These are phyloP conservation scores for Colletotrichum sp. DNA, from an alignment of 2,329 filamentous ascomycete species.

Conservation along the genomic window DNA sequence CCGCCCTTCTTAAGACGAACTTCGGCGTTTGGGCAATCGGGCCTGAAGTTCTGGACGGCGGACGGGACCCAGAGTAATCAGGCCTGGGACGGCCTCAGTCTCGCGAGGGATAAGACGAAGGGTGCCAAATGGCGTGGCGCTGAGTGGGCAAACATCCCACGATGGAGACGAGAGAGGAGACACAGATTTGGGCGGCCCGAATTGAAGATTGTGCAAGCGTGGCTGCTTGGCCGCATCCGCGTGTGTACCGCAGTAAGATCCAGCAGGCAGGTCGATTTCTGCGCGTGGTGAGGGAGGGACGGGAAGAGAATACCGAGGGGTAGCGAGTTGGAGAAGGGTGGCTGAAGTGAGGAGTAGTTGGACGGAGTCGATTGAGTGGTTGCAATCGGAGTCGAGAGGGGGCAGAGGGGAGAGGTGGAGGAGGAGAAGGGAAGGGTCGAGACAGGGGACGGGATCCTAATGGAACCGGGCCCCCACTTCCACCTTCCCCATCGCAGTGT, in stretches of 20 bases:
- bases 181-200: conserved; percentile 1
- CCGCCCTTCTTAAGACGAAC: conserved; percentile 15
- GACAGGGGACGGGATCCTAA: not conserved
- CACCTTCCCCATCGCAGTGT: not conserved
- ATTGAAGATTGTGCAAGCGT: not conserved
- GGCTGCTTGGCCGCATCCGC: not conserved
- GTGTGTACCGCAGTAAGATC: not conserved
- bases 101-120: not conserved
- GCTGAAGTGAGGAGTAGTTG: not conserved
- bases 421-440: not conserved
- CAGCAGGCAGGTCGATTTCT: not conserved
- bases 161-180: not conserved
- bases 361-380: not conserved
- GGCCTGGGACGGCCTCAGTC: not conserved
- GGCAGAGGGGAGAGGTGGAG: not conserved
- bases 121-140: not conserved
- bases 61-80: conserved; percentile 8
- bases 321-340: conserved; percentile 10
- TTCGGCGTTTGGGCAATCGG: not conserved
- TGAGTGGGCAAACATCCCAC: conserved; percentile 13
- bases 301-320: not conserved
- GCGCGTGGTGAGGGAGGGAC: not conserved
- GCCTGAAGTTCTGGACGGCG: conserved; percentile 4
- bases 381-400: not conserved
- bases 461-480: not conserved